These are phyloP conservation scores for Populus nigra DNA, from an alignment of 345 rosid genomes.

Conservation along the genomic window DNA sequence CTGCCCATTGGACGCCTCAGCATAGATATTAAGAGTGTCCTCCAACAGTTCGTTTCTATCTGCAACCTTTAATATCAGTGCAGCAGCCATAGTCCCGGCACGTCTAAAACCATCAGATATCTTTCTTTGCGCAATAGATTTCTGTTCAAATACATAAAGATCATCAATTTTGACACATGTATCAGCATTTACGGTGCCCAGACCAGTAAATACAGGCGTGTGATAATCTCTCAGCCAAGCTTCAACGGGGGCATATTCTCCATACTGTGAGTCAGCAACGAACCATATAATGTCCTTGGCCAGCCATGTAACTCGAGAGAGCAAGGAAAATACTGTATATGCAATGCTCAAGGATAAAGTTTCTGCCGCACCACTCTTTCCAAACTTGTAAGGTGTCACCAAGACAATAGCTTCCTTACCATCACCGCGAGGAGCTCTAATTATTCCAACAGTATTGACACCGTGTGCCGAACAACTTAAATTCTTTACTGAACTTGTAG, in stretches of 20 bases:
- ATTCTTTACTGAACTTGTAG: slow-evolving; percentile 41
- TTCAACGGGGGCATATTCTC: slow-evolving; percentile 76
- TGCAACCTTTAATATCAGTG: slow-evolving; percentile 77
- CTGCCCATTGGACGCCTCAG: slow-evolving; percentile 97
- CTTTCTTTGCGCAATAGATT: slow-evolving; percentile 20
- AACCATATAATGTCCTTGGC: slow-evolving; percentile 92
- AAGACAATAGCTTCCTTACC: slow-evolving; percentile 91
- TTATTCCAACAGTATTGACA: slow-evolving; percentile 51
- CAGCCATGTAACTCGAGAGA: slow-evolving; percentile 78
- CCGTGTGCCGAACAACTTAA: slow-evolving; percentile 58
- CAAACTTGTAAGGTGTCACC: slow-evolving; percentile 75
- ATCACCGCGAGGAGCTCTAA: slow-evolving; percentile 94
- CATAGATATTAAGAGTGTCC: slow-evolving; percentile 66
- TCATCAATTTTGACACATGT: slow-evolving; percentile 24
- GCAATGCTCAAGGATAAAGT: slow-evolving; percentile 63
- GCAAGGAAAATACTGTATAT: slow-evolving; percentile 75
- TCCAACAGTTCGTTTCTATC: slow-evolving; percentile 45
- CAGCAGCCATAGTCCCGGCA: slow-evolving; percentile 90
- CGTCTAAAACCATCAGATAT: slow-evolving; percentile 51
- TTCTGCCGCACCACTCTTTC: slow-evolving; percentile 45
- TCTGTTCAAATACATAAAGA: slow-evolving; percentile 20
- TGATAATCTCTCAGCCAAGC: slow-evolving; percentile 91
- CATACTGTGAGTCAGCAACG: slow-evolving; percentile 77
- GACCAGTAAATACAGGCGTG: slow-evolving; percentile 51
- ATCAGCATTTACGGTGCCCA: slow-evolving; percentile 27